These are phyloP conservation scores for Pythium vanterpoolii DNA, from an alignment of 352 stramenopile species.

Conservation along the genomic window DNA sequence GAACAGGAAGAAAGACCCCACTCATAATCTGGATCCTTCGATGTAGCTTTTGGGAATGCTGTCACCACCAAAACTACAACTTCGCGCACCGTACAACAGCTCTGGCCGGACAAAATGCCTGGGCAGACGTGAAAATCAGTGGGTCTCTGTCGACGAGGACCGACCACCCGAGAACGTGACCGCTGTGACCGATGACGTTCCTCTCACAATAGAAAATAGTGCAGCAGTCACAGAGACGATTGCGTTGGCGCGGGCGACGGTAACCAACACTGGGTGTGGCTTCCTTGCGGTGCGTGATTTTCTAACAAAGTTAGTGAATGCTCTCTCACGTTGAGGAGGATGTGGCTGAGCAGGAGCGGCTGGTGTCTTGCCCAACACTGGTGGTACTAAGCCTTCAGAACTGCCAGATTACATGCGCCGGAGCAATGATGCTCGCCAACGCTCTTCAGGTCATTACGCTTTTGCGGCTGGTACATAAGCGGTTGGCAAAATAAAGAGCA, in stretches of 20 bases:
- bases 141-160: constrained; percentile 7
- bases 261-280: constrained; percentile 29
- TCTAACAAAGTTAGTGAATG: not conserved
- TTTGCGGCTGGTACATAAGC: not conserved
- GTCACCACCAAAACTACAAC: not conserved
- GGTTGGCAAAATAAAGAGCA: not conserved
- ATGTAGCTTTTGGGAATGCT: constrained; percentile 6
- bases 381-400: constrained; percentile 32
- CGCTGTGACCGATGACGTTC: not conserved
- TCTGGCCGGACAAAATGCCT: not conserved
- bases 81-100: not conserved
- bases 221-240: not conserved
- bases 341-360: constrained; percentile 21
- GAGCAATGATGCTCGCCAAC: constrained; percentile 40
- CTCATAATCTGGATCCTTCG: not conserved
- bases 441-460: constrained; percentile 26
- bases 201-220: not conserved
- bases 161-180: not conserved
- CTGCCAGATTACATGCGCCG: constrained; percentile 42
- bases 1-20: no score
- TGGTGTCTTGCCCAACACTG: constrained; percentile 13
- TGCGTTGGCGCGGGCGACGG: constrained; percentile 12
- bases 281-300: constrained; percentile 20
- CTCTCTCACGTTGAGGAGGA: not conserved
- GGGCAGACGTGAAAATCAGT: not conserved